phyloP scores from a whole-genome alignment of 1,284 basidiomycete species.

The Cutaneotrichosporon sp. region DNA sequence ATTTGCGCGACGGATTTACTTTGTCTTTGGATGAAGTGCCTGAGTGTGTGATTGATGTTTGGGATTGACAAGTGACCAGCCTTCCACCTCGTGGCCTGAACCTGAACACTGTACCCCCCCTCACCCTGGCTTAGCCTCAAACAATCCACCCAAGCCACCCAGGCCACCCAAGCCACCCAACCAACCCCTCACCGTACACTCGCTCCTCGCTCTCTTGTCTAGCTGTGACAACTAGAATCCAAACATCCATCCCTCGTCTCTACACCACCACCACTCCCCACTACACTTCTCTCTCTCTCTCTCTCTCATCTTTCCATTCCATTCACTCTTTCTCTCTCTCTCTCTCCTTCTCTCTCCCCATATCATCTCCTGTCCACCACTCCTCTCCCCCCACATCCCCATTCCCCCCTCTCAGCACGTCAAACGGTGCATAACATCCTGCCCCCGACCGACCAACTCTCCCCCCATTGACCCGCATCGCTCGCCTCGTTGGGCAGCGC shows the following conservation, averaged over 20 bases:
- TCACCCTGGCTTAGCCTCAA: neutral
- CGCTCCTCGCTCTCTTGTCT: too few species aligned
- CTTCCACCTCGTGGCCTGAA: too few species aligned
- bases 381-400: neutral
- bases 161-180: too few species aligned
- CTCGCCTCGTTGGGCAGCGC: neutral
- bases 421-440: neutral
- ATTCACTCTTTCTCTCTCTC: neutral
- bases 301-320: neutral
- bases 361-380: neutral
- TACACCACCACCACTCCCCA: too few species aligned
- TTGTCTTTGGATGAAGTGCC: too few species aligned
- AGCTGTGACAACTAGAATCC: neutral
- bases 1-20: conserved; percentile 1
- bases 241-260: neutral
- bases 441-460: neutral
- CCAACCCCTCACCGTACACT: too few species aligned
- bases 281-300: too few species aligned
- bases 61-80: neutral
- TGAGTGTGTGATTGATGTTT: neutral
- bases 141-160: neutral
- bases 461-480: conserved; percentile 13
- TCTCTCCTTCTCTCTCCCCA: too few species aligned
- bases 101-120: too few species aligned
- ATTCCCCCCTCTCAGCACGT: neutral